A percentile compares a stretch with the other conserved stretches of the same genome.
phyloP scores from a whole-genome alignment of 176 grass and related monocot genomes.

The Raddia guianensis region DNA sequence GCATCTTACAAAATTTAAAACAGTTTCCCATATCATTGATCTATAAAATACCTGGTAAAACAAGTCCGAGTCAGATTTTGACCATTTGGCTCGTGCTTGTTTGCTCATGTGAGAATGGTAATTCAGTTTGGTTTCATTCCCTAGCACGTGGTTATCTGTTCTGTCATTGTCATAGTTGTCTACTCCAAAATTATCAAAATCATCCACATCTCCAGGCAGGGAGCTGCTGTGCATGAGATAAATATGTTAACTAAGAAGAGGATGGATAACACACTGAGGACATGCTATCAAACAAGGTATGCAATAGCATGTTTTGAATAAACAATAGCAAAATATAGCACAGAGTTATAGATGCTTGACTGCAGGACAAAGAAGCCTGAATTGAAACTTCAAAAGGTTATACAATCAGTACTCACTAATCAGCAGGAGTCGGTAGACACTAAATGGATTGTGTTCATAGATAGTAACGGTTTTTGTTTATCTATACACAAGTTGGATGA shows the following conservation, averaged over 20 bases:
- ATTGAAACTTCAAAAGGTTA: background rate
- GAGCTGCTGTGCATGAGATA: constrained; percentile 33
- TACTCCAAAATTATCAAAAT: constrained; percentile 46
- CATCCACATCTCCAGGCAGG: constrained; percentile 29
- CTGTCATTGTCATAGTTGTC: constrained; percentile 26
- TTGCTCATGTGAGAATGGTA: constrained; percentile 90
- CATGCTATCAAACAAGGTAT: background rate
- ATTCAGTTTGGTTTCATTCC: constrained; percentile 67
- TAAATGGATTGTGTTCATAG: no score
- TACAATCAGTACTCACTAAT: background rate
- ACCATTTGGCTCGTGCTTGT: constrained; percentile 55
- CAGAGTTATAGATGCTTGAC: background rate
- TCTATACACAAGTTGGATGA: constrained; percentile 14
- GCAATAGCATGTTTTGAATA: background rate
- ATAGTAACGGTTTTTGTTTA: background rate
- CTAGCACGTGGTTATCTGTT: constrained; percentile 24
- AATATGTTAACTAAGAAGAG: constrained; percentile 4
- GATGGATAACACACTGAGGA: background rate
- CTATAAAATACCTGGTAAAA: constrained; percentile 80
- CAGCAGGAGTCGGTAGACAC: background rate
- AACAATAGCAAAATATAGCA: background rate
- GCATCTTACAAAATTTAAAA: constrained; percentile 16
- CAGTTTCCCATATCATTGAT: constrained; percentile 28
- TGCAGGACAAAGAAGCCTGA: background rate
- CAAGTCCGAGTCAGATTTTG: constrained; percentile 80